Conservation (phyloP, 352 stramenopile genomes). For the Phytophthora europaea region DNA sequence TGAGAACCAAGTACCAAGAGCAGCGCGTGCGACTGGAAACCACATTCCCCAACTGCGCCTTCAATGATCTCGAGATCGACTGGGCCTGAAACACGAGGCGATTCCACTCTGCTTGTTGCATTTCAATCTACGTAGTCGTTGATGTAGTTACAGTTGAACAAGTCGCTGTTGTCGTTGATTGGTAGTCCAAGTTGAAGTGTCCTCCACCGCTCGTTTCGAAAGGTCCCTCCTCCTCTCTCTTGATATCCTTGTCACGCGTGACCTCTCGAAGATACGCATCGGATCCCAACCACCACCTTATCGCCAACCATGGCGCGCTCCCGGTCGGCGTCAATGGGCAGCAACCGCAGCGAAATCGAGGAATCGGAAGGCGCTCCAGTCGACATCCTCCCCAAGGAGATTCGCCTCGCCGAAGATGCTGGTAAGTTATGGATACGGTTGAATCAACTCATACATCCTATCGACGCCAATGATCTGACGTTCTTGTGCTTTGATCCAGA, state of each 20-base stretch:
- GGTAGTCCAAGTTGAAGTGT: constrained; percentile 3
- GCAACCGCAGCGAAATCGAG: constrained; percentile 13
- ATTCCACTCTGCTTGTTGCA: no score
- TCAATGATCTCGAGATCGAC: constrained; percentile 14
- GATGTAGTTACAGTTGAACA: neutral
- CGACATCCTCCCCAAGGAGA: constrained; percentile 68
- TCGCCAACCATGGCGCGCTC: neutral
- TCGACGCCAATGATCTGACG: no score
- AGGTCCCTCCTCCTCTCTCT: neutral
- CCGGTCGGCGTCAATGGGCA: constrained; percentile 7
- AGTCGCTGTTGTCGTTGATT: neutral
- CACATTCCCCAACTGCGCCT: constrained; percentile 23
- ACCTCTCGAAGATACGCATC: constrained; percentile 25
- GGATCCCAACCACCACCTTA: constrained; percentile 2
- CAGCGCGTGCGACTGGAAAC: neutral
- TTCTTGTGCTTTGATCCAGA: constrained; percentile 22
- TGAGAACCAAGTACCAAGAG: constrained; percentile 14
- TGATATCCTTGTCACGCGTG: constrained; percentile 27
- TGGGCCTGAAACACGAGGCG: neutral
- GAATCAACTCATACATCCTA: neutral
- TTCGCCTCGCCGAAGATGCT: constrained; percentile 55
- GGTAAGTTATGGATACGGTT: constrained; percentile 20
- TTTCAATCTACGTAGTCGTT: no score
- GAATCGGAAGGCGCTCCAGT: constrained; percentile 49
- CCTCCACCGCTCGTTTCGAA: constrained; percentile 20